Conservation (phyloP, 495 filamentous ascomycete species). For the Physcia stellaris region DNA sequence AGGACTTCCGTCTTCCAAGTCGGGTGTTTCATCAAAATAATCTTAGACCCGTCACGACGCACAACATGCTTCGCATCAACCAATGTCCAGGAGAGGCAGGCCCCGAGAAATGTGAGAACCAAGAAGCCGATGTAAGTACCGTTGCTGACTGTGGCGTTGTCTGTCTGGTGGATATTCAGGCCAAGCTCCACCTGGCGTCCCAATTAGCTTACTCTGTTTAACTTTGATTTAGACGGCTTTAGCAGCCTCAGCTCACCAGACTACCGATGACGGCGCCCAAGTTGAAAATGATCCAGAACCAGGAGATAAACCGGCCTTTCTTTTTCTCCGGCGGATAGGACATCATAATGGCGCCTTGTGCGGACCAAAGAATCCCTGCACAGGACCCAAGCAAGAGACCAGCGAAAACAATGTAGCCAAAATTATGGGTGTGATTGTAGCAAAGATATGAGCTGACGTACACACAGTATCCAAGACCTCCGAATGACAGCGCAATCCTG, state of each 20-base stretch:
- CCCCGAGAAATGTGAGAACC: slow-evolving; percentile 69
- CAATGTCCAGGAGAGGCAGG: slow-evolving; percentile 56
- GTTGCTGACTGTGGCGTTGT: slow-evolving; percentile 50
- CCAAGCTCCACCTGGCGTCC: slow-evolving; percentile 49
- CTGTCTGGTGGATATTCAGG: slow-evolving; percentile 54
- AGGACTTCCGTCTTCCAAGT: slow-evolving; percentile 65
- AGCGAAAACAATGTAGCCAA: slow-evolving; percentile 60
- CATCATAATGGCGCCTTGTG: slow-evolving; percentile 41
- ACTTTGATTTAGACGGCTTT: neutral
- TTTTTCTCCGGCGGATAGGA: slow-evolving; percentile 33
- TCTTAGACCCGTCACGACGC: slow-evolving; percentile 67
- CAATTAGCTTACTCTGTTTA: slow-evolving; percentile 6
- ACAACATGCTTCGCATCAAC: slow-evolving; percentile 63
- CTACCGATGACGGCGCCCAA: slow-evolving; percentile 35
- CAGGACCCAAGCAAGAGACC: slow-evolving; percentile 34
- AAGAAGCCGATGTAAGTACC: slow-evolving; percentile 89
- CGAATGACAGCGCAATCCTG: slow-evolving; percentile 27
- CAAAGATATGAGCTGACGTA: slow-evolving; percentile 31
- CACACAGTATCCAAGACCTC: slow-evolving; percentile 32
- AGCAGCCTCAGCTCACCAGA: slow-evolving; percentile 13
- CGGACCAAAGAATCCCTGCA: slow-evolving; percentile 36
- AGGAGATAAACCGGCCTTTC: slow-evolving; percentile 36
- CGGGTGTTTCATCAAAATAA: slow-evolving; percentile 80
- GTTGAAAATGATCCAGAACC: slow-evolving; percentile 43
- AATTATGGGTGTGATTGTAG: slow-evolving; percentile 61